Conservation (phyloP, 2,329 filamentous ascomycete species). For the Fusarium acutatum region DNA sequence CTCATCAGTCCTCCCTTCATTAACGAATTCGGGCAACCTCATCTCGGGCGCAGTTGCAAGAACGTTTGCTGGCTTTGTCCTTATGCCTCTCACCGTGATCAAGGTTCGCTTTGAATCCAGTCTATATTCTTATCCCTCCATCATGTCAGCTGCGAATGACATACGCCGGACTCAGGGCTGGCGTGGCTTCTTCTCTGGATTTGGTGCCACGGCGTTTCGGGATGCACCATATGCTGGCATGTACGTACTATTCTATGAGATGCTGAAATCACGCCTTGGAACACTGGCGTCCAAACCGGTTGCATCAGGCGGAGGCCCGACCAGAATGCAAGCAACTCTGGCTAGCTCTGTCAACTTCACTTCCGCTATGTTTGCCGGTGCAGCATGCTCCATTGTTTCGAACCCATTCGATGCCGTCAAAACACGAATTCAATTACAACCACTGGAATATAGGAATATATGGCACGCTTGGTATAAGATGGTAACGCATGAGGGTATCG, state of each 20-base stretch:
- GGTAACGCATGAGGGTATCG: constrained; percentile 80
- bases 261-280: constrained; percentile 72
- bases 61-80: constrained; percentile 84
- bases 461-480: constrained; percentile 79
- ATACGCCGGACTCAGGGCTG: constrained; percentile 78
- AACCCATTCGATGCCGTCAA: constrained; percentile 98
- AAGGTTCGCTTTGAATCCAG: constrained; percentile 96
- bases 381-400: constrained; percentile 84
- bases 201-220: constrained; percentile 89
- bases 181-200: constrained; percentile 90
- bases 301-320: constrained; percentile 17
- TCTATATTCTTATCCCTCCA: constrained; percentile 82
- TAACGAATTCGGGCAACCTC: constrained; percentile 86
- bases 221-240: constrained; percentile 97
- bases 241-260: constrained; percentile 94
- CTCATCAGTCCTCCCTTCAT: constrained; percentile 80
- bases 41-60: constrained; percentile 84
- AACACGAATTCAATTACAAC: constrained; percentile 91
- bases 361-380: constrained; percentile 82
- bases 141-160: constrained; percentile 75
- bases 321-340: constrained; percentile 43
- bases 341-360: constrained; percentile 81
- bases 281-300: constrained; percentile 30
- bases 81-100: constrained; percentile 96
- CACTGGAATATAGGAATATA: constrained; percentile 83